Evolutionary conservation across 2,329 filamentous ascomycete species (phyloP).

Genomic region (Colletotrichum sansevieriae): DNA sequence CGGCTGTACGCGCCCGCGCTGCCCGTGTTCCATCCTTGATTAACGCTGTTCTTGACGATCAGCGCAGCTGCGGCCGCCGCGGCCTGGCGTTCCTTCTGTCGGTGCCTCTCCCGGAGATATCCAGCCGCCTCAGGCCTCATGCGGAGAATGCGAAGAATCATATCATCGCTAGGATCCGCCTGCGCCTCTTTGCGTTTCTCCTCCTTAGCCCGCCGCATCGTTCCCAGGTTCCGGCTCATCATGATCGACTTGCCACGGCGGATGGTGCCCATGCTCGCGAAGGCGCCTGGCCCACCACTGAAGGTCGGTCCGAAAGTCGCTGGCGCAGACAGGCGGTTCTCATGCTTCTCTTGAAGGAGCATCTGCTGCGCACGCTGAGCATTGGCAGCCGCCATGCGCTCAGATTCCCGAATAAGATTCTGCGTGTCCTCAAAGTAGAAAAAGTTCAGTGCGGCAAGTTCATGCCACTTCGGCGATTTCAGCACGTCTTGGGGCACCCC

Average conservation of each 20-base stretch:
- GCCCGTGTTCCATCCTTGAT: constrained; percentile 65
- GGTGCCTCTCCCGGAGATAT: constrained; percentile 90
- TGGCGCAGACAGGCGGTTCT: constrained; percentile 74
- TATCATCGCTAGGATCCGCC: constrained; percentile 96
- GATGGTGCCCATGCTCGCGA: constrained; percentile 78
- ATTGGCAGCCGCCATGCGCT: constrained; percentile 92
- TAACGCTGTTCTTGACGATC: constrained; percentile 93
- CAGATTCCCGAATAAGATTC: constrained; percentile 92
- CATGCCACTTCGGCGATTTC: constrained; percentile 98
- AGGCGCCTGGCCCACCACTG: constrained; percentile 61
- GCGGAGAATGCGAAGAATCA: constrained; percentile 93
- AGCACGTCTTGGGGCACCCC: constrained; percentile 92
- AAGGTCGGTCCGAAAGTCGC: constrained; percentile 64
- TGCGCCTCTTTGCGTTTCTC: constrained; percentile 96
- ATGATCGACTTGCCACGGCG: constrained; percentile 84
- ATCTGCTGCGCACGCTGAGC: constrained; percentile 81
- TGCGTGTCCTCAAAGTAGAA: constrained; percentile 97
- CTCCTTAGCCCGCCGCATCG: constrained; percentile 95
- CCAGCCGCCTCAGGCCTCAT: constrained; percentile 92
- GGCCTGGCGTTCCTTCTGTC: constrained; percentile 93
- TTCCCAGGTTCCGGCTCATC: constrained; percentile 93
- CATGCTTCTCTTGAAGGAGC: constrained; percentile 59
- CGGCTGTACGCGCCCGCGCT: constrained; percentile 58
- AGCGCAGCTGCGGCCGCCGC: constrained; percentile 91
- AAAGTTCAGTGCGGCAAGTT: constrained; percentile 95